phyloP scores from a whole-genome alignment of 768 basidiomycete species.

The Podaxis sp. region DNA sequence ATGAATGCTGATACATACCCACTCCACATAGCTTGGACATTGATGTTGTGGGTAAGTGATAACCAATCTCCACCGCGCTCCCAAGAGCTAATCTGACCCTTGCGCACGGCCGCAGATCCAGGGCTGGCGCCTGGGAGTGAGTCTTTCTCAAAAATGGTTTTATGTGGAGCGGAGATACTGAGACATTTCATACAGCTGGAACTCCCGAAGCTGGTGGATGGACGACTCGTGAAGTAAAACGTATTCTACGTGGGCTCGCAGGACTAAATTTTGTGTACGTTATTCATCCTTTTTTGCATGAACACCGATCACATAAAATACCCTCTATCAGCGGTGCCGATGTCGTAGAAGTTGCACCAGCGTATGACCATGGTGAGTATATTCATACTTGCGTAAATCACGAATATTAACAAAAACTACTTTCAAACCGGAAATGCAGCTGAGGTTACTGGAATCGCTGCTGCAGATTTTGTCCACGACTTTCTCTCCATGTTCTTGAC shows the following conservation, averaged over 20 bases:
- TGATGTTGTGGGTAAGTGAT: constrained; percentile 66
- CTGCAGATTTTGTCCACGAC: constrained; percentile 69
- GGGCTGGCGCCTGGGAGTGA: constrained; percentile 76
- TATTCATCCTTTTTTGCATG: not conserved
- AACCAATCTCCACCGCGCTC: not conserved
- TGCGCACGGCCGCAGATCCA: constrained; percentile 47
- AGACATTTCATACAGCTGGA: constrained; percentile 50
- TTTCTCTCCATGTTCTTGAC: constrained; percentile 56
- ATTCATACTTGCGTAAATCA: not conserved
- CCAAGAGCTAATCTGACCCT: not conserved
- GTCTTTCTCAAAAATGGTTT: constrained; percentile 24
- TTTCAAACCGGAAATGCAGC: constrained; percentile 31
- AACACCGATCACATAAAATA: not conserved
- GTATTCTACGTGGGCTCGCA: constrained; percentile 75
- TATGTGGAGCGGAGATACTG: not conserved
- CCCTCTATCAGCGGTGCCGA: constrained; percentile 55
- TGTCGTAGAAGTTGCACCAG: constrained; percentile 72
- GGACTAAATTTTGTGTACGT: constrained; percentile 80
- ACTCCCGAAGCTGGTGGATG: constrained; percentile 86
- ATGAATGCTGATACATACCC: not conserved
- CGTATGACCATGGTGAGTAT: constrained; percentile 64
- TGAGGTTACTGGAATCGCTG: constrained; percentile 67
- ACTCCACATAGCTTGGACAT: constrained; percentile 57
- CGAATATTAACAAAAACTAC: not conserved
- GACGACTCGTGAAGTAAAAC: constrained; percentile 81